A percentile compares a stretch with the other conserved stretches of the same genome.
These are phyloP conservation scores for Crithidia acanthocephali DNA, from an alignment of 208 protist genomes.

Conservation along the genomic window DNA sequence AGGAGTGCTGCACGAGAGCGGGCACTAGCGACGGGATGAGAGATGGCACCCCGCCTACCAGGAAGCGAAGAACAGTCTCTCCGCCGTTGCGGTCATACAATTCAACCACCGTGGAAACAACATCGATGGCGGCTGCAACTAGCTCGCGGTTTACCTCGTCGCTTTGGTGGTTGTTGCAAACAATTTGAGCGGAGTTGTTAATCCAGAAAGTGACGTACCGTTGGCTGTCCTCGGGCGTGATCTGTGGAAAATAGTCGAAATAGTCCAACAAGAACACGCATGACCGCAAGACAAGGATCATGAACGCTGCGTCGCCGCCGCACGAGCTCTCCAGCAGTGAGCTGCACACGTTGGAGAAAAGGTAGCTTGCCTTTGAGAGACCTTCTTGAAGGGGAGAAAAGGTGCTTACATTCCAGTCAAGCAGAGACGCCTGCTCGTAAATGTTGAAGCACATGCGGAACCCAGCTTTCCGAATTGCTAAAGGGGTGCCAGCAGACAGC, in stretches of 20 bases:
- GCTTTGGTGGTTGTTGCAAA: constrained; percentile 35
- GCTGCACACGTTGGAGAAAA: constrained; percentile 69
- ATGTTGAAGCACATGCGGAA: constrained; percentile 90
- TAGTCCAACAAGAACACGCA: constrained; percentile 86
- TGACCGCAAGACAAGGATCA: constrained; percentile 68
- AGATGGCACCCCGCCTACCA: constrained; percentile 45
- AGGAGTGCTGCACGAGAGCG: constrained; percentile 57
- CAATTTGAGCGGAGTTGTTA: constrained; percentile 46
- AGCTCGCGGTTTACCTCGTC: constrained; percentile 52
- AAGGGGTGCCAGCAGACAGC: constrained; percentile 27
- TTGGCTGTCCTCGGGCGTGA: constrained; percentile 38
- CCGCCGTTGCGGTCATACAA: constrained; percentile 66
- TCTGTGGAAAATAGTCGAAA: constrained; percentile 70
- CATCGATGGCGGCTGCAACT: constrained; percentile 65
- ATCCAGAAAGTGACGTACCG: constrained; percentile 60
- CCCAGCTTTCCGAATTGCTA: constrained; percentile 67
- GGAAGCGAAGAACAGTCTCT: constrained; percentile 48
- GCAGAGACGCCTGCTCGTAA: constrained; percentile 79
- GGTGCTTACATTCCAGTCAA: constrained; percentile 86
- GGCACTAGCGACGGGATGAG: constrained; percentile 48
- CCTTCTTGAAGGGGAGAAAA: constrained; percentile 81
- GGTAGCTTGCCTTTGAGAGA: constrained; percentile 59
- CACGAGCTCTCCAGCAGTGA: constrained; percentile 59
- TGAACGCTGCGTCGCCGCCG: constrained; percentile 55
- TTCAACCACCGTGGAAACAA: constrained; percentile 61